These are phyloP conservation scores for Adiantum capillusveneris DNA, from an alignment of 75 land plant species.

Conservation along the genomic window DNA sequence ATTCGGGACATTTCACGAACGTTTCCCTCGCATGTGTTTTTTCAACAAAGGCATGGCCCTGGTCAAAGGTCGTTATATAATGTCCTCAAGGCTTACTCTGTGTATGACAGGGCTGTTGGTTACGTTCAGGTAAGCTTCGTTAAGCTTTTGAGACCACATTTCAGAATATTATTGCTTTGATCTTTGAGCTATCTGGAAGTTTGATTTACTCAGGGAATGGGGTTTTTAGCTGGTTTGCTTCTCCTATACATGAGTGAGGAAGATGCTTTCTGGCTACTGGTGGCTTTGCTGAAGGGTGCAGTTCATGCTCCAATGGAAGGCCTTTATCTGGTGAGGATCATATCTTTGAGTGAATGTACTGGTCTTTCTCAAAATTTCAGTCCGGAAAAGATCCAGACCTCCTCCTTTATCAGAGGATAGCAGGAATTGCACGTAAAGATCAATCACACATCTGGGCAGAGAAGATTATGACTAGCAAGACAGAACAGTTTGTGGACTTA, in stretches of 20 bases:
- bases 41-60: conserved; percentile 99
- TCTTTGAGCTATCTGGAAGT: background rate
- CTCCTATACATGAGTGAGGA: conserved; percentile 99
- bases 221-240: conserved; percentile 89
- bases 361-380: too few species aligned
- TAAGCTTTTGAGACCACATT: background rate
- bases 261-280: conserved; percentile 98
- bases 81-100: conserved; percentile 95
- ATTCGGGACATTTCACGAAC: conserved; percentile 97
- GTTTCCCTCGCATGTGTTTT: conserved; percentile 97
- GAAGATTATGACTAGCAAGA: too few species aligned
- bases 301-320: conserved; percentile 99
- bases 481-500: too few species aligned
- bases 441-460: too few species aligned
- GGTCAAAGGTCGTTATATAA: conserved; percentile 99
- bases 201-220: conserved; percentile 78
- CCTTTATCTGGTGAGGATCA: conserved; percentile 61
- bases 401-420: too few species aligned
- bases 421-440: too few species aligned
- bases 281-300: conserved; percentile 94
- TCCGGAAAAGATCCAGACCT: too few species aligned
- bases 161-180: background rate
- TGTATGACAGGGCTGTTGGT: conserved; percentile 94
- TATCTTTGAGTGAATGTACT: too few species aligned
- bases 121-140: conserved; percentile 82